Evolutionary conservation across 2,329 filamentous ascomycete genomes (phyloP).

Genomic region (Neofusicoccum sp.): DNA sequence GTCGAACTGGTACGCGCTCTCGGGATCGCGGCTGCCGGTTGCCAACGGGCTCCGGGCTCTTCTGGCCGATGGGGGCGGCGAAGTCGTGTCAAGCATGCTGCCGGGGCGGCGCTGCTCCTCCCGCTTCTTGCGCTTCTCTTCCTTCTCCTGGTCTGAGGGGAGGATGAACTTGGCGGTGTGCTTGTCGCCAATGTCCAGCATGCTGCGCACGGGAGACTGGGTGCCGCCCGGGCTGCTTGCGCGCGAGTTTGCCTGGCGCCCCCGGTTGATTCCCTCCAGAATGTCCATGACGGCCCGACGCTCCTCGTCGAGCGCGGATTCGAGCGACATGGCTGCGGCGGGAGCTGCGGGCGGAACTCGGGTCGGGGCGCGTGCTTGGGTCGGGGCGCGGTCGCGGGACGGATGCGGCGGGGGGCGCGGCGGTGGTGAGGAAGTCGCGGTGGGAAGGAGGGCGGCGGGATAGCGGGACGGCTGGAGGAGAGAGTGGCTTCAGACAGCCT

Average conservation of each 20-base stretch:
- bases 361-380: background rate
- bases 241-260: slow-evolving; percentile 41
- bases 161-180: slow-evolving; percentile 22
- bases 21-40: slow-evolving; percentile 34
- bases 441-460: background rate
- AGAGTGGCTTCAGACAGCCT: slow-evolving; percentile 13
- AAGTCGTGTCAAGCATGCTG: slow-evolving; percentile 42
- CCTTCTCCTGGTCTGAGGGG: slow-evolving; percentile 21
- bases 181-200: slow-evolving; percentile 47
- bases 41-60: slow-evolving; percentile 34
- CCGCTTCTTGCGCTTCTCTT: slow-evolving; percentile 11
- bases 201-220: slow-evolving; percentile 67
- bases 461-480: slow-evolving; percentile 15
- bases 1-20: slow-evolving; percentile 48
- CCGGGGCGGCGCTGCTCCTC: slow-evolving; percentile 20
- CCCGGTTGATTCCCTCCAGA: slow-evolving; percentile 54
- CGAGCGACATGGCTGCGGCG: slow-evolving; percentile 67
- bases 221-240: slow-evolving; percentile 56
- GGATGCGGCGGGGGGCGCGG: background rate
- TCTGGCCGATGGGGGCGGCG: slow-evolving; percentile 38
- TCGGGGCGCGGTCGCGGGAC: background rate
- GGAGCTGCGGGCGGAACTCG: slow-evolving; percentile 9
- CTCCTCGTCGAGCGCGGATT: slow-evolving; percentile 77
- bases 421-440: background rate
- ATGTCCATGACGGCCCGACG: slow-evolving; percentile 71